Percentiles rank a stretch among this genome's conserved stretches.
Conservation (phyloP, 176 grass and related monocot genomes). For the Rhynchospora pubera region DNA sequence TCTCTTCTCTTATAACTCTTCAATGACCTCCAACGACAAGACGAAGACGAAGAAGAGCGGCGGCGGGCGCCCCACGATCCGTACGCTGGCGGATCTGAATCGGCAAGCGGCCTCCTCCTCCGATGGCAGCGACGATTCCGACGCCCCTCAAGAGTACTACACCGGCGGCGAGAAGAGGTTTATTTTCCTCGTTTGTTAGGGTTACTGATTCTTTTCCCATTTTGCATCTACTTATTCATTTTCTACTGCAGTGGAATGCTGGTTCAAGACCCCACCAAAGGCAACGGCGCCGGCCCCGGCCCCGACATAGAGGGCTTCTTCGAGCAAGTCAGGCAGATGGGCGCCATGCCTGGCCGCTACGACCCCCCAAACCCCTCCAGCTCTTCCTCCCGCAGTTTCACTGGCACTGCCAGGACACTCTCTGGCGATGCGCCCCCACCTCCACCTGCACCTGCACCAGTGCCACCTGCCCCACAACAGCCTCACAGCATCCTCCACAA, state of each 20-base stretch:
- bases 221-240: no score
- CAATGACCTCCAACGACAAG: no score
- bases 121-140: slow-evolving; percentile 52
- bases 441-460: slow-evolving; percentile 31
- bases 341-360: slow-evolving; percentile 33
- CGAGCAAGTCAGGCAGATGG: slow-evolving; percentile 65
- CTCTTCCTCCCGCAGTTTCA: slow-evolving; percentile 47
- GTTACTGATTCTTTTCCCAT: neutral
- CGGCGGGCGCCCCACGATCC: slow-evolving; percentile 46
- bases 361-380: slow-evolving; percentile 7
- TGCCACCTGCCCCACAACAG: slow-evolving; percentile 23
- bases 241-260: slow-evolving; percentile 90
- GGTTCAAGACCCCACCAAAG: slow-evolving; percentile 90
- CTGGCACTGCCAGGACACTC: slow-evolving; percentile 62
- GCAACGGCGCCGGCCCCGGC: slow-evolving; percentile 7
- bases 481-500: slow-evolving; percentile 39
- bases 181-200: no score
- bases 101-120: slow-evolving; percentile 31
- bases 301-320: slow-evolving; percentile 48
- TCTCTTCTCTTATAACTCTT: no score
- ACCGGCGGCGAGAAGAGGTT: slow-evolving; percentile 98
- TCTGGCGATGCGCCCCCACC: slow-evolving; percentile 55
- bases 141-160: slow-evolving; percentile 93
- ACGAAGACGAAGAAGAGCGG: neutral
- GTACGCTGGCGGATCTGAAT: slow-evolving; percentile 82